Percentiles rank a stretch among this genome's conserved stretches.
These are phyloP conservation scores for Phytophthora podocarpi DNA, from an alignment of 352 stramenopile species.

Conservation along the genomic window DNA sequence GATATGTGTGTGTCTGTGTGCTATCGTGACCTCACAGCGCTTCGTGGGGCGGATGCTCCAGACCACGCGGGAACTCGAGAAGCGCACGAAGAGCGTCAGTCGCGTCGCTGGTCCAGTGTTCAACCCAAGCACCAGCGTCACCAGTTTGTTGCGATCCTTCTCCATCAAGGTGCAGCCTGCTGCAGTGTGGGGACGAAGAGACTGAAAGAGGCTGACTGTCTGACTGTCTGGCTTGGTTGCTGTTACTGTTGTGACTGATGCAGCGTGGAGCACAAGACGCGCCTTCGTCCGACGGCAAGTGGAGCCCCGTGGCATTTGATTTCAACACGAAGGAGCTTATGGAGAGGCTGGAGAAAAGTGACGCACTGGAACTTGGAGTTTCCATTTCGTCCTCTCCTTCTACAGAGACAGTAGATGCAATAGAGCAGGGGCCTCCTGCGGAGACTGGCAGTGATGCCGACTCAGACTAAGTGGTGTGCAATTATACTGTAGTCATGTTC, in stretches of 20 bases:
- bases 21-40: conserved; percentile 35
- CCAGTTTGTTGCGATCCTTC: conserved; percentile 62
- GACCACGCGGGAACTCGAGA: conserved; percentile 67
- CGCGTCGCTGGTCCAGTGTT: conserved; percentile 67
- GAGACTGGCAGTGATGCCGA: background rate
- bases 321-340: conserved; percentile 60
- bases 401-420: background rate
- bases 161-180: conserved; percentile 57
- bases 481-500: background rate
- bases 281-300: conserved; percentile 40
- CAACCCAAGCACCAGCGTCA: conserved; percentile 59
- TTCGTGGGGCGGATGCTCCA: conserved; percentile 65
- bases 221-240: background rate
- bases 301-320: conserved; percentile 65
- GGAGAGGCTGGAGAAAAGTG: conserved; percentile 55
- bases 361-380: conserved; percentile 61
- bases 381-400: conserved; percentile 48
- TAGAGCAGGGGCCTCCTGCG: background rate
- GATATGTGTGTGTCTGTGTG: background rate
- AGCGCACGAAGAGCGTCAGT: conserved; percentile 57
- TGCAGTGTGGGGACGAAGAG: background rate
- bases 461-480: conserved; percentile 12
- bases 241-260: background rate
- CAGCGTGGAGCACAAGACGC: conserved; percentile 43
- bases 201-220: background rate